These are phyloP conservation scores for Boletellus sp. DNA, from an alignment of 768 basidiomycete genomes.

Conservation along the genomic window DNA sequence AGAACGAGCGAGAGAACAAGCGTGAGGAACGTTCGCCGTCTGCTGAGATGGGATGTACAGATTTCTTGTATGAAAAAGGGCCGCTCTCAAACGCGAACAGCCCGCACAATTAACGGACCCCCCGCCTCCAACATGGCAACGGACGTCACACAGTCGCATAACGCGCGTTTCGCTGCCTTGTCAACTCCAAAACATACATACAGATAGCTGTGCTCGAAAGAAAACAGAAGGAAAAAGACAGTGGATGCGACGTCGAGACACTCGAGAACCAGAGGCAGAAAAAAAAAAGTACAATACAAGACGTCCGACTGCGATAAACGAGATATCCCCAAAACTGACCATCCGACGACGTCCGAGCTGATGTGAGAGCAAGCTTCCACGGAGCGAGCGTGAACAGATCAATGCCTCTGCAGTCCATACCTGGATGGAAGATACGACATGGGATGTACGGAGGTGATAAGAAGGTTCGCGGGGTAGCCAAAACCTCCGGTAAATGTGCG, in stretches of 20 bases:
- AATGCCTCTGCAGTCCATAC: constrained; percentile 29
- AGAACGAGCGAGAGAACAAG: constrained; percentile 20
- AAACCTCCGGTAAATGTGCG: constrained; percentile 18
- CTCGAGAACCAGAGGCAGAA: constrained; percentile 17
- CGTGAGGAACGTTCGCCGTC: constrained; percentile 25
- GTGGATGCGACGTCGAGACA: constrained; percentile 1
- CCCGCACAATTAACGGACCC: constrained; percentile 19
- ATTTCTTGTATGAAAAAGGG: constrained; percentile 17
- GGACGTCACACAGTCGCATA: not conserved
- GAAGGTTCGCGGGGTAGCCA: constrained; percentile 21
- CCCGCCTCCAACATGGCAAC: constrained; percentile 31
- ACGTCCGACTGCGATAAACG: constrained; percentile 31
- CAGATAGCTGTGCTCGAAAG: constrained; percentile 26
- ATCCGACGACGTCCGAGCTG: constrained; percentile 30
- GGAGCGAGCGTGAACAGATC: constrained; percentile 24
- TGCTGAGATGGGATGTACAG: constrained; percentile 14
- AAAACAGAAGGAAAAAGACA: constrained; percentile 11
- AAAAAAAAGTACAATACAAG: constrained; percentile 35
- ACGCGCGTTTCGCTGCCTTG: constrained; percentile 5
- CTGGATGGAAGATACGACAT: constrained; percentile 23
- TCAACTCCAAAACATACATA: constrained; percentile 30
- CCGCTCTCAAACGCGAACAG: constrained; percentile 11
- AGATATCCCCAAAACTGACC: constrained; percentile 33
- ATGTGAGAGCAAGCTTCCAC: constrained; percentile 27
- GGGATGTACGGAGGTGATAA: constrained; percentile 20